These are phyloP conservation scores for Verticillium dahliae DNA, from an alignment of 2,329 filamentous ascomycete species.

Conservation along the genomic window DNA sequence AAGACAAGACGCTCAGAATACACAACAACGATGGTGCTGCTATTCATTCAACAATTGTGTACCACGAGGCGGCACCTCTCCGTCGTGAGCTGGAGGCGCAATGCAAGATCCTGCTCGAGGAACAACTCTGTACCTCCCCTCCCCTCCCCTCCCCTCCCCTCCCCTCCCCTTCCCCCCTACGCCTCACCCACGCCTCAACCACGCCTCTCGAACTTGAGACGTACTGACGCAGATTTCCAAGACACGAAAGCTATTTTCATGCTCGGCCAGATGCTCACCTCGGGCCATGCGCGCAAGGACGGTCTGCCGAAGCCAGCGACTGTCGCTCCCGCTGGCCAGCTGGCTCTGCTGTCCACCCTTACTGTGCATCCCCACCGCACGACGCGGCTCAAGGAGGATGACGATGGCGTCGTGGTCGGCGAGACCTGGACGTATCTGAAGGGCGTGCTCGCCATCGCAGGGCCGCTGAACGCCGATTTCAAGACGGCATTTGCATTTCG, in stretches of 20 bases:
- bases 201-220: neutral
- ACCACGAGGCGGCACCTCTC: conserved; percentile 48
- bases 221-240: conserved; percentile 15
- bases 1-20: neutral
- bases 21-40: neutral
- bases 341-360: conserved; percentile 76
- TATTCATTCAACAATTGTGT: conserved; percentile 23
- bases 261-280: conserved; percentile 55
- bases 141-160: conserved; percentile 7
- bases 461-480: conserved; percentile 64
- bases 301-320: conserved; percentile 38
- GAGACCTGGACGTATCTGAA: conserved; percentile 65
- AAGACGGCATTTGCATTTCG: conserved; percentile 66
- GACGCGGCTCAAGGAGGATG: conserved; percentile 57
- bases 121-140: conserved; percentile 55
- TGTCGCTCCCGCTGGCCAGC: conserved; percentile 63
- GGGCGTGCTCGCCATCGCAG: conserved; percentile 57
- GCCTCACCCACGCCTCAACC: neutral
- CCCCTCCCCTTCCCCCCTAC: conserved; percentile 1
- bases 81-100: conserved; percentile 60
- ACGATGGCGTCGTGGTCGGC: conserved; percentile 57
- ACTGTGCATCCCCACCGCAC: conserved; percentile 76
- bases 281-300: conserved; percentile 33
- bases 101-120: conserved; percentile 67
- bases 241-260: conserved; percentile 56